Conservation (phyloP, 2,329 filamentous ascomycete species). For the Stagonosporopsis vannaccii region DNA sequence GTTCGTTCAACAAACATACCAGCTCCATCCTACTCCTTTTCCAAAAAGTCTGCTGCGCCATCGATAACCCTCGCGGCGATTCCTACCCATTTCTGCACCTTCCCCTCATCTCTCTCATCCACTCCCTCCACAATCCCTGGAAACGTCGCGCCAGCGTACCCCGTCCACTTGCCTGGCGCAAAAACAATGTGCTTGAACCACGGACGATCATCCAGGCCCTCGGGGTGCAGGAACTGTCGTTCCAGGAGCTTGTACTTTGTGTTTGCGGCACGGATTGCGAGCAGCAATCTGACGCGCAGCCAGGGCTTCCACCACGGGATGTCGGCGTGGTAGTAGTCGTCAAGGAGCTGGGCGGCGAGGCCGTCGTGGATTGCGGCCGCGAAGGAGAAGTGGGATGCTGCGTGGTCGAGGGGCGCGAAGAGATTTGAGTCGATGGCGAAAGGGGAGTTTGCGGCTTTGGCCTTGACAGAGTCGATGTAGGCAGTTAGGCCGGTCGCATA, state of each 20-base stretch:
- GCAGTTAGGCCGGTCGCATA: constrained; percentile 53
- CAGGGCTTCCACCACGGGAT: constrained; percentile 83
- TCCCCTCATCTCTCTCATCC: constrained; percentile 55
- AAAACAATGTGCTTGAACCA: constrained; percentile 98
- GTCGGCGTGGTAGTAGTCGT: constrained; percentile 55
- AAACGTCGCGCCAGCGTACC: constrained; percentile 78
- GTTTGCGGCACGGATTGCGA: constrained; percentile 73
- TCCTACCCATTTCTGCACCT: constrained; percentile 52
- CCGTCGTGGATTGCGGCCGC: constrained; percentile 61
- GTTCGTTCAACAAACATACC: neutral
- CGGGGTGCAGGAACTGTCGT: constrained; percentile 76
- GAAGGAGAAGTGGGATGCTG: constrained; percentile 59
- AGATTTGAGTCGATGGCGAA: constrained; percentile 37
- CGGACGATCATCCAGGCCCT: constrained; percentile 76
- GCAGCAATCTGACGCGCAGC: constrained; percentile 69
- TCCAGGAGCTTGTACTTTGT: constrained; percentile 85
- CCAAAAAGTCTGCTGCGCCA: constrained; percentile 46
- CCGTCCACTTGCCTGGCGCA: constrained; percentile 89
- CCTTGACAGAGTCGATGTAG: constrained; percentile 54
- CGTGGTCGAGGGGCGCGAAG: constrained; percentile 54
- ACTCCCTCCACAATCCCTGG: constrained; percentile 70
- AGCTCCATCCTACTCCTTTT: constrained; percentile 23
- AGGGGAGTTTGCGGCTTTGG: constrained; percentile 33
- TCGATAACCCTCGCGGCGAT: constrained; percentile 50
- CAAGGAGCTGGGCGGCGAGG: constrained; percentile 55